Percentiles rank a stretch among this genome's conserved stretches.
These are phyloP conservation scores for Coniochaeta sp. DNA, from an alignment of 2,329 filamentous ascomycete genomes.

Conservation along the genomic window DNA sequence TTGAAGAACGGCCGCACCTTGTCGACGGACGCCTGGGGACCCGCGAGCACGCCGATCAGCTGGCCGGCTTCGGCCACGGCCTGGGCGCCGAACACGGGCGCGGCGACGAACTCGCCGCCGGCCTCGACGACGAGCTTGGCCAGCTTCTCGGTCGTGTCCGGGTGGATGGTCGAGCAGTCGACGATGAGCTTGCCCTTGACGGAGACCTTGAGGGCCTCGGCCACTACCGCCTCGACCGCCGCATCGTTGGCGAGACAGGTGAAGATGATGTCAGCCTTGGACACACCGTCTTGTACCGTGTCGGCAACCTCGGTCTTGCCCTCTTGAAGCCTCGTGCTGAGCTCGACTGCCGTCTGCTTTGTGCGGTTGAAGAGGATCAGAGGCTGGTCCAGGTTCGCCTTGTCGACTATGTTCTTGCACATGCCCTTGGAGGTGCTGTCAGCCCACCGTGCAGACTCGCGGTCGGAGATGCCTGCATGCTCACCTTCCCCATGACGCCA, in stretches of 20 bases:
- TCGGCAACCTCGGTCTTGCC: conserved; percentile 58
- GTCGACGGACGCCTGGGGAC: conserved; percentile 50
- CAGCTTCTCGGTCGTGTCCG: conserved; percentile 65
- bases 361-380: conserved; percentile 79
- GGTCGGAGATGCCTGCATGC: conserved; percentile 15
- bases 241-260: conserved; percentile 73
- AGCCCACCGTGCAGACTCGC: background rate
- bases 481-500: conserved; percentile 79
- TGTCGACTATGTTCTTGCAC: conserved; percentile 75
- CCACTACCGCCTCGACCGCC: conserved; percentile 58
- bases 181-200: conserved; percentile 70
- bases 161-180: conserved; percentile 84
- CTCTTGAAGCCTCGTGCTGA: conserved; percentile 51
- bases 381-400: conserved; percentile 63
- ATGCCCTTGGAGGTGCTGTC: conserved; percentile 56
- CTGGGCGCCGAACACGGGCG: conserved; percentile 63
- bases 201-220: conserved; percentile 45
- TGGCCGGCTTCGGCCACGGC: conserved; percentile 63
- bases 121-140: conserved; percentile 48
- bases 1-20: conserved; percentile 63
- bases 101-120: conserved; percentile 68
- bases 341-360: conserved; percentile 53
- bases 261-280: conserved; percentile 71
- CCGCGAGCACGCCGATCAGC: conserved; percentile 68
- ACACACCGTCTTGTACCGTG: conserved; percentile 55